Percentiles rank a stretch among this genome's conserved stretches.
phyloP scores from a whole-genome alignment of 148 eudicot genomes.

The Camellia japonica region DNA sequence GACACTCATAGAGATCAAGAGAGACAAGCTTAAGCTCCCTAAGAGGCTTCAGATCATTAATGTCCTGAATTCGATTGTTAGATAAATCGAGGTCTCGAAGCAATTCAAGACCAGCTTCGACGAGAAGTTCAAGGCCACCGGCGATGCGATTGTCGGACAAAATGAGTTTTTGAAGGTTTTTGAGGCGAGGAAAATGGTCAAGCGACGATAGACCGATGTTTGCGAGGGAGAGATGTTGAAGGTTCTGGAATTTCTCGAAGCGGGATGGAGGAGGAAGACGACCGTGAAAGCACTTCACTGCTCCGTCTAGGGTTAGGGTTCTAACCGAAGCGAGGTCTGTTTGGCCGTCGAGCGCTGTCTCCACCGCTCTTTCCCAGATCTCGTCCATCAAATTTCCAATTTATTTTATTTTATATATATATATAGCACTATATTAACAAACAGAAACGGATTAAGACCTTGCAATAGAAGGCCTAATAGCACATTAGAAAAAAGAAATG shows the following conservation, averaged over 20 bases:
- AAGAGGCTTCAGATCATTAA: conserved; percentile 65
- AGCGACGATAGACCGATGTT: conserved; percentile 74
- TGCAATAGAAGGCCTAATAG: no score
- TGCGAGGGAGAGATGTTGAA: conserved; percentile 75
- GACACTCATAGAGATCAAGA: conserved; percentile 95
- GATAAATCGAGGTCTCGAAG: conserved; percentile 83
- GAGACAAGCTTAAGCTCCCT: conserved; percentile 66
- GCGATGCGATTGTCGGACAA: conserved; percentile 84
- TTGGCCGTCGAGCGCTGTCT: conserved; percentile 81
- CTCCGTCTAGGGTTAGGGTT: conserved; percentile 85
- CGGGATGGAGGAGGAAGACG: conserved; percentile 68
- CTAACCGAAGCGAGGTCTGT: conserved; percentile 43
- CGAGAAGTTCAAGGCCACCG: conserved; percentile 66
- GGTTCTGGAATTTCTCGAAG: conserved; percentile 68
- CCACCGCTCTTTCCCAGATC: conserved; percentile 96
- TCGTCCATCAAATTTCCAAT: conserved; percentile 57
- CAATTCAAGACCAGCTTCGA: conserved; percentile 60
- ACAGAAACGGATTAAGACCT: neutral
- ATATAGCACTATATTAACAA: neutral
- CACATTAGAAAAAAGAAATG: neutral
- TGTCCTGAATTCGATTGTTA: conserved; percentile 69
- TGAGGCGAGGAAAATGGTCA: conserved; percentile 69
- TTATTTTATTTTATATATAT: neutral
- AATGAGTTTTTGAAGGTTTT: conserved; percentile 58
- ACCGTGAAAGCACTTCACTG: conserved; percentile 81